phyloP scores from a whole-genome alignment of 2,329 filamentous ascomycete genomes.

The Aspergillus nomiae region DNA sequence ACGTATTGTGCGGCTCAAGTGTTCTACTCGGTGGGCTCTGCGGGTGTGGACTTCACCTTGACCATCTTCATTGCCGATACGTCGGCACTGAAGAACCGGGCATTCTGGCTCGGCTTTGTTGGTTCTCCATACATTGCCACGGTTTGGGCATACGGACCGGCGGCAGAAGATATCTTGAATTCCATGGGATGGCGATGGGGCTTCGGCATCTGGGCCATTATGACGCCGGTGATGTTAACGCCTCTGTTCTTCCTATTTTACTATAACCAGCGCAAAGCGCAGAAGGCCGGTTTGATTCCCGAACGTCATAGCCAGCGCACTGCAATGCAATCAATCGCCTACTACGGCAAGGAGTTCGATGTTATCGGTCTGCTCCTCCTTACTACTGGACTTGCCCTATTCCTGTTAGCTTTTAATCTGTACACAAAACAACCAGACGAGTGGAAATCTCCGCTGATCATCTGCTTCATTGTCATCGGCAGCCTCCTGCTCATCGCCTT shows the following conservation, averaged over 20 bases:
- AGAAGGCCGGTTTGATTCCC: conserved; percentile 53
- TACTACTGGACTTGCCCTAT: conserved; percentile 49
- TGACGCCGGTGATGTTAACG: conserved; percentile 57
- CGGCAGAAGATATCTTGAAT: conserved; percentile 30
- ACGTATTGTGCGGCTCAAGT: conserved; percentile 65
- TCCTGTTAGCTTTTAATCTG: conserved; percentile 67
- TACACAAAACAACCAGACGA: conserved; percentile 27
- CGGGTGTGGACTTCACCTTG: conserved; percentile 57
- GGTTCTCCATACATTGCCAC: conserved; percentile 63
- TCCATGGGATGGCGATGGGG: conserved; percentile 63
- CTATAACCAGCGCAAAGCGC: conserved; percentile 60
- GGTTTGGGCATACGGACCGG: conserved; percentile 54
- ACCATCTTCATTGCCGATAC: conserved; percentile 65
- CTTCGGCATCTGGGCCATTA: conserved; percentile 62
- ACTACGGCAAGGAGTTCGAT: conserved; percentile 67
- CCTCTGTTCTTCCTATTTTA: conserved; percentile 59
- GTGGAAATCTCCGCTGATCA: conserved; percentile 8
- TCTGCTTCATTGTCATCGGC: conserved; percentile 47
- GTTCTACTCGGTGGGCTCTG: conserved; percentile 61
- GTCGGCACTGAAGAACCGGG: conserved; percentile 60
- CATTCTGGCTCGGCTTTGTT: conserved; percentile 60
- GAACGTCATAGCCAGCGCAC: conserved; percentile 49
- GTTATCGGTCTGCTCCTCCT: conserved; percentile 61
- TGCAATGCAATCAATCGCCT: conserved; percentile 47
- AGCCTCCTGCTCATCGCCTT: conserved; percentile 55